Percentiles rank a stretch among this genome's conserved stretches.
phyloP scores from a whole-genome alignment of 345 rosid genomes.

The Eucalyptus curtisii region DNA sequence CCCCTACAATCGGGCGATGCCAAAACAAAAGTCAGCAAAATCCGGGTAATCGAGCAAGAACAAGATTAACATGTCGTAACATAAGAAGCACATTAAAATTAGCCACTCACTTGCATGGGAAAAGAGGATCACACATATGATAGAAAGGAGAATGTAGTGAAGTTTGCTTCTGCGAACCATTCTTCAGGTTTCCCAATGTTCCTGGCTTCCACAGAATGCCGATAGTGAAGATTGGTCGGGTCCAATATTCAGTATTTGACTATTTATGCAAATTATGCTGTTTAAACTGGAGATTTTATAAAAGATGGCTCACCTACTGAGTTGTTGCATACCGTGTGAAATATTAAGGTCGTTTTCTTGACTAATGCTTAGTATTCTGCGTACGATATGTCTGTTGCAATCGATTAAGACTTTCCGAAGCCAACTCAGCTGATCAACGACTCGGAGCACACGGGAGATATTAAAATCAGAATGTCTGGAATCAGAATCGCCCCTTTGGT shows the following conservation, averaged over 20 bases:
- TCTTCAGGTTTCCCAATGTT: neutral
- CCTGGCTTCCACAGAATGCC: neutral
- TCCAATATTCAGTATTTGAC: neutral
- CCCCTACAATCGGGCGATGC: neutral
- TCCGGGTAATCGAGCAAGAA: neutral
- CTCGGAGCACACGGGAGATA: neutral
- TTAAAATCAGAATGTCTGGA: neutral
- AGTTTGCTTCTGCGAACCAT: neutral
- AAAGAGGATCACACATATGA: neutral
- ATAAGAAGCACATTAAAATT: neutral
- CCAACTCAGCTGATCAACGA: neutral
- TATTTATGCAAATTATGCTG: neutral
- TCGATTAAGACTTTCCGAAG: neutral
- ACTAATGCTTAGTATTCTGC: neutral
- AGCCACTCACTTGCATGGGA: neutral
- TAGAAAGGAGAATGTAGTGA: neutral
- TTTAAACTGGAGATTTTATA: neutral
- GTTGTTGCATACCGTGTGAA: neutral
- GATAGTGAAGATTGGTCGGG: neutral
- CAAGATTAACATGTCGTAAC: neutral
- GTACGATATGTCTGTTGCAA: neutral
- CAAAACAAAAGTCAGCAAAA: neutral
- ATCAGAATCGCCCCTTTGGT: neutral
- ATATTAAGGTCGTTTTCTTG: neutral
- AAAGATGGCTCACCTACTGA: neutral